These are phyloP conservation scores for Zygotorulaspora chibaensis DNA, from an alignment of 805 yeast genomes.

Conservation along the genomic window DNA sequence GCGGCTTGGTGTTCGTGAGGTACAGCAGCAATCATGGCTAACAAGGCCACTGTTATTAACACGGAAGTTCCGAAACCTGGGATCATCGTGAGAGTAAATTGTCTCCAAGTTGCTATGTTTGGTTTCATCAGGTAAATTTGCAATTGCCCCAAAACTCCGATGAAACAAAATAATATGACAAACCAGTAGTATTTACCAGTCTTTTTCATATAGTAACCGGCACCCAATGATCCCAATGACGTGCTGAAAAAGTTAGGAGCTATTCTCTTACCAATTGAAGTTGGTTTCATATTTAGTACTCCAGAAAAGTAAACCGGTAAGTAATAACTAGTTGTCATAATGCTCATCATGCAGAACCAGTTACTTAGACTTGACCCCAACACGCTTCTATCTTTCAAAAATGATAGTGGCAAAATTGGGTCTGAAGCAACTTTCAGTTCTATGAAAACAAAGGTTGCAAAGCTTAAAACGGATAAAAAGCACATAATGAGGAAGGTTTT, in stretches of 20 bases:
- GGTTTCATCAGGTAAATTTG: slow-evolving; percentile 36
- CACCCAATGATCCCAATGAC: slow-evolving; percentile 56
- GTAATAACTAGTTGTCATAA: slow-evolving; percentile 47
- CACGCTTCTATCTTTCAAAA: slow-evolving; percentile 55
- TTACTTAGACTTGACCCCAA: slow-evolving; percentile 48
- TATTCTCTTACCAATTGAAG: slow-evolving; percentile 55
- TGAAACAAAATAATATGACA: slow-evolving; percentile 39
- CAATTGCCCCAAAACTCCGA: slow-evolving; percentile 44
- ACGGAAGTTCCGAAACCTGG: slow-evolving; percentile 56
- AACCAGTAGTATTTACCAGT: slow-evolving; percentile 58
- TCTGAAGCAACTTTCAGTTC: slow-evolving; percentile 44
- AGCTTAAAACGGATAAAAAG: slow-evolving; percentile 28
- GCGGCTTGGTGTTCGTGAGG: slow-evolving; percentile 70
- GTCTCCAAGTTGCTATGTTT: slow-evolving; percentile 38
- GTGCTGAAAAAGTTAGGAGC: slow-evolving; percentile 58
- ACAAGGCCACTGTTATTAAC: slow-evolving; percentile 59
- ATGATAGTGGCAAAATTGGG: slow-evolving; percentile 59
- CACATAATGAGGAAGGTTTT: slow-evolving; percentile 21
- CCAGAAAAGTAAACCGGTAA: slow-evolving; percentile 59
- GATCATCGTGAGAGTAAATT: slow-evolving; percentile 42
- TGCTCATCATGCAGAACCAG: slow-evolving; percentile 40
- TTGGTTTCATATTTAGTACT: slow-evolving; percentile 49
- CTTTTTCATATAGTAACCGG: slow-evolving; percentile 59
- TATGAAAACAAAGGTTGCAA: slow-evolving; percentile 41
- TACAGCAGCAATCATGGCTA: slow-evolving; percentile 69